Base-by-base conservation (phyloP, 2,329 filamentous ascomycete species). In the Tolypocladium tundrense region DNA sequence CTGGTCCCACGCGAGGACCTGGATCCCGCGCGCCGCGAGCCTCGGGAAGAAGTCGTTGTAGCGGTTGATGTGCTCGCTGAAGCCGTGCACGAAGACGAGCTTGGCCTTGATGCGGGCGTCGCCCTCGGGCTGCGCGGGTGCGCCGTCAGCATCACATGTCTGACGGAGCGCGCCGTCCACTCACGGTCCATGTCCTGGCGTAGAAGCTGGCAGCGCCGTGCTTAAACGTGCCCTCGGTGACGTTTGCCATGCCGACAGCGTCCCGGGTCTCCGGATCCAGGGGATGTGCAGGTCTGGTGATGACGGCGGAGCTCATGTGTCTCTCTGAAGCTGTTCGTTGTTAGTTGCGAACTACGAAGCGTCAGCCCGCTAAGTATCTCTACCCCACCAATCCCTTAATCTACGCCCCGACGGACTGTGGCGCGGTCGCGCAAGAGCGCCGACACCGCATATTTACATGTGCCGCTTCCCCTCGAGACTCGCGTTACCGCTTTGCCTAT, bases 51-150 rank as follows among this genome's bases (percentile, higher is more conserved):
- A 81, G 57, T 80, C 79, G 68, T 85, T 81, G 75, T 96, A 95
- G 59, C 85, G 83, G 72, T 88, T 85, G 70, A 88, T 77, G 72
- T 95, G 90, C 72, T 96, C 92, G 71, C 85, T 91, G 79, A 92
- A 97, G 66, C 92, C 92, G 74, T 97, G 92, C 62, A 97, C 76
- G 72, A 95, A 88, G 66, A 94, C 79, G 54, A 96, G 72, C 64
- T 88, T 88, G 41, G 91, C 91, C 66, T 81, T 82, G 57, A 81
- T 72, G 14, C 79, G 72, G 16, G 48, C 48, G 31, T 21, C 31
- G 16, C 76, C 79, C 37, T 79, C 70, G 37, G 84, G 83, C 85
- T 85, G 53, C 24, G 24, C 13, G 19, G 13, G n/a, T 41, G 40
- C 48, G 50, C 53, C 39, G 21, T 33, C 21, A 24, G 21, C 37